Base-by-base conservation (phyloP, 1,284 basidiomycete species). In the Ustilago cynodontis region DNA sequence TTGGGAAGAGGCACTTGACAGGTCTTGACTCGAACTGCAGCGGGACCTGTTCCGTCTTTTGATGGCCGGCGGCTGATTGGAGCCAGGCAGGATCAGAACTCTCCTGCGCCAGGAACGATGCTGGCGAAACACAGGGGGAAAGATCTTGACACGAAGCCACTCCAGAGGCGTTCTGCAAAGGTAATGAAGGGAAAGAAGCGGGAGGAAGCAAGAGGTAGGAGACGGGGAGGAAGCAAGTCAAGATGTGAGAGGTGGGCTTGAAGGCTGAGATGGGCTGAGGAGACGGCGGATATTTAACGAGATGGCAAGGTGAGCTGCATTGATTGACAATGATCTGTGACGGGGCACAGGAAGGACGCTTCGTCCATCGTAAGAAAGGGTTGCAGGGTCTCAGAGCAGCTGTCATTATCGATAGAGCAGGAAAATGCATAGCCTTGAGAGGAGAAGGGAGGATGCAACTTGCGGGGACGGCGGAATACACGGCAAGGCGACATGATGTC, bases 361-460 rank as follows among this genome's bases (percentile, higher is more conserved):
- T 26, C 47, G n/a, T 6, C 11, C 41, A 20, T 43, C n/a, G 20
- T 43, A 43, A 20, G 18, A 3, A 41, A 14, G 37, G 7, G n/a
- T 43, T 43, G n/a, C 18, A 22, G 8, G 41, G 41, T 43, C 2
- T 20, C 20, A 22, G 41, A 20, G 41, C 41, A 43, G 41, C 16
- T 14, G 7, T 3, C 41, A 20, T 11, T n/a, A 43, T 43, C 20
- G 18, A 43, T 18, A 43, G 47, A 13, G 16, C 14, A 28, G 47
- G 16, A 49, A 28, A 49, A 49, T 49, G 47, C 47, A 49, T 49
- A 49, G 47, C 24, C 43, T 49, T 28, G 47, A 49, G 47, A 11
- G 31, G 31, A 33, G 47, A 28, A 11, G 24, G 47, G 6, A 24
- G 47, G 28, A 49, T n/a, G n/a, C n/a, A n/a, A n/a, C n/a, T n/a